Conservation (phyloP, 257 asterid genomes). For the Schizonepeta tenuifolia region DNA sequence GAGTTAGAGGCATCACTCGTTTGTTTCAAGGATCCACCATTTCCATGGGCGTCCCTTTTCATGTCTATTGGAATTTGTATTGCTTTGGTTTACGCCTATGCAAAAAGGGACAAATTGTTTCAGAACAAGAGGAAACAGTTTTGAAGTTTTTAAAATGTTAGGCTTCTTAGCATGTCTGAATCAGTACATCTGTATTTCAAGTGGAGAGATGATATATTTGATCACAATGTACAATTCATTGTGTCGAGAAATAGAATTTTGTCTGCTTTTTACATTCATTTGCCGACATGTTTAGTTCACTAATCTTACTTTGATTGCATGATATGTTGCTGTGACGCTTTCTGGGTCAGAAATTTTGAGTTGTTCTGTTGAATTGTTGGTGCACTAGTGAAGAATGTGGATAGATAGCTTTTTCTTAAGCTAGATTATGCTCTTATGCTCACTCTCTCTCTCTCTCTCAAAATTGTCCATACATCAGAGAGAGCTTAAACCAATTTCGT, state of each 20-base stretch:
- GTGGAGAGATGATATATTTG: slow-evolving; percentile 43
- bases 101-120: slow-evolving; percentile 73
- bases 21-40: slow-evolving; percentile 94
- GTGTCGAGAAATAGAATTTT: slow-evolving; percentile 34
- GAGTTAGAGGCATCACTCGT: slow-evolving; percentile 81
- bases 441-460: background rate
- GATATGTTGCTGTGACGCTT: slow-evolving; percentile 16
- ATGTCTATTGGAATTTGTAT: slow-evolving; percentile 56
- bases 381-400: background rate
- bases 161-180: slow-evolving; percentile 39
- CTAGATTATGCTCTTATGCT: background rate
- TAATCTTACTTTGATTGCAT: background rate
- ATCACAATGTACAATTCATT: slow-evolving; percentile 38
- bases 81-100: slow-evolving; percentile 57
- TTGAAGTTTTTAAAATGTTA: slow-evolving; percentile 44
- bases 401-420: background rate
- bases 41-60: slow-evolving; percentile 73
- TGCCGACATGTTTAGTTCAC: slow-evolving; percentile 9
- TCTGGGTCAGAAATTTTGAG: background rate
- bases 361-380: background rate
- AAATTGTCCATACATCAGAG: background rate
- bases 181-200: slow-evolving; percentile 41
- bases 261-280: slow-evolving; percentile 31
- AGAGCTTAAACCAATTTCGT: background rate
- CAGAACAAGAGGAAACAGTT: slow-evolving; percentile 93